Evolutionary conservation across 2,329 filamentous ascomycete species (phyloP).

Genomic region (Aspergillus sp.): DNA sequence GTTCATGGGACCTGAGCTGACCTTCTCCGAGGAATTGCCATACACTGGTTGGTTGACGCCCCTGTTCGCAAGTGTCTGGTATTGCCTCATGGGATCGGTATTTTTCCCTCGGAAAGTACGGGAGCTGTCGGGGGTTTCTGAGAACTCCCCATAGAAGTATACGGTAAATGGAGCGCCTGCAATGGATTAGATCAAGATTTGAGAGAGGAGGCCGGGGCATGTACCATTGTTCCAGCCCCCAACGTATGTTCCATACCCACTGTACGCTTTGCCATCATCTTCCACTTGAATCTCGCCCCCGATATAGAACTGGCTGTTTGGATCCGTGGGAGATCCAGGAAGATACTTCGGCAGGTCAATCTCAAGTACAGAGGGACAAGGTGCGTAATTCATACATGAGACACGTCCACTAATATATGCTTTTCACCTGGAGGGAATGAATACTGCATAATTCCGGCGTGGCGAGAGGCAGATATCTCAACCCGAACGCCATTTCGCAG

Average conservation of each 20-base stretch:
- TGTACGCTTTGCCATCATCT: slow-evolving; percentile 40
- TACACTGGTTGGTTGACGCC: slow-evolving; percentile 55
- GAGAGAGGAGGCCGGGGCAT: not conserved
- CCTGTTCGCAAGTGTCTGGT: slow-evolving; percentile 56
- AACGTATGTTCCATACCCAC: slow-evolving; percentile 47
- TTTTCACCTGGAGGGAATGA: slow-evolving; percentile 55
- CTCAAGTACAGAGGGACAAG: slow-evolving; percentile 3
- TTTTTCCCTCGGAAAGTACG: slow-evolving; percentile 37
- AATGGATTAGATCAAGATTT: not conserved
- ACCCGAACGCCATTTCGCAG: slow-evolving; percentile 57
- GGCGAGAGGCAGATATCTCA: slow-evolving; percentile 64
- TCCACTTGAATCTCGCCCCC: slow-evolving; percentile 40
- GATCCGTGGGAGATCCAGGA: slow-evolving; percentile 39
- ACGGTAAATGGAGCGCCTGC: slow-evolving; percentile 39
- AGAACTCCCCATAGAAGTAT: slow-evolving; percentile 47
- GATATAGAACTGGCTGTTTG: slow-evolving; percentile 42
- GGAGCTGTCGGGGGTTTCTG: slow-evolving; percentile 30
- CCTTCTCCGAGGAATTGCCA: slow-evolving; percentile 49
- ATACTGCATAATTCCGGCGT: slow-evolving; percentile 62
- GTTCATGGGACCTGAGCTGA: slow-evolving; percentile 52
- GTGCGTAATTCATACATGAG: slow-evolving; percentile 26
- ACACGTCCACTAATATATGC: slow-evolving; percentile 63
- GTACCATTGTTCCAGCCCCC: slow-evolving; percentile 46
- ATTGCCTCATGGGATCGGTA: slow-evolving; percentile 33
- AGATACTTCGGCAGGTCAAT: slow-evolving; percentile 43